A percentile compares a stretch with the other conserved stretches of the same genome.
Evolutionary conservation across 805 yeast genomes (phyloP).

Genomic region (Suhomyces sp.): DNA sequence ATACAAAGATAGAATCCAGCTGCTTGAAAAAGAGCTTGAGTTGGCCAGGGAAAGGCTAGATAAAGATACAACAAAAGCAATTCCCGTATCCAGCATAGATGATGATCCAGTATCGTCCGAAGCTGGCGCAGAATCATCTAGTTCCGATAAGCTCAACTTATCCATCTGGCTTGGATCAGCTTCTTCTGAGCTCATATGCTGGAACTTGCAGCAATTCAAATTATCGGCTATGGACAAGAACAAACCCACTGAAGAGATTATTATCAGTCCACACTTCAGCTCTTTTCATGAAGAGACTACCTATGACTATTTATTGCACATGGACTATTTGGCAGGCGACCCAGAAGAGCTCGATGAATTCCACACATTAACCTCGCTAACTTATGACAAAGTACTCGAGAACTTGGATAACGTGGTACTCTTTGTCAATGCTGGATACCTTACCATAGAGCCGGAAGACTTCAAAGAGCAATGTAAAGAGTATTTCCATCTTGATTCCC

Average conservation of each 20-base stretch:
- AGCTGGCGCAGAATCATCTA: neutral
- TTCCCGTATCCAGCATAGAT: neutral
- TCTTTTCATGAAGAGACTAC: slow-evolving; percentile 21
- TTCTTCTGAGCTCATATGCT: slow-evolving; percentile 23
- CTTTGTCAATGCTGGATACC: slow-evolving; percentile 24
- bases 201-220: slow-evolving; percentile 20
- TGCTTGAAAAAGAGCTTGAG: slow-evolving; percentile 6
- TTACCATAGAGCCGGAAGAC: slow-evolving; percentile 20
- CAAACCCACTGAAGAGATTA: slow-evolving; percentile 8
- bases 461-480: slow-evolving; percentile 11
- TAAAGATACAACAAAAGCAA: too few relatives aligned
- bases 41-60: neutral
- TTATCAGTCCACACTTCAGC: slow-evolving; percentile 22
- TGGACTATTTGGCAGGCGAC: neutral
- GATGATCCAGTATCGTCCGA: neutral
- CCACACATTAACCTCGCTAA: neutral
- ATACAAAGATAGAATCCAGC: slow-evolving; percentile 13
- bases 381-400: neutral
- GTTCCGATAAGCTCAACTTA: slow-evolving; percentile 10
- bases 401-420: slow-evolving; percentile 15
- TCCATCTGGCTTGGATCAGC: slow-evolving; percentile 23
- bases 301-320: slow-evolving; percentile 12
- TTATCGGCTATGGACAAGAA: slow-evolving; percentile 1
- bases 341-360: neutral
- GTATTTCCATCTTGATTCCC: slow-evolving; percentile 14